A percentile compares a stretch with the other conserved stretches of the same genome.
These are phyloP conservation scores for Papiliotrema flavescens DNA, from an alignment of 1,284 basidiomycete genomes.

Conservation along the genomic window DNA sequence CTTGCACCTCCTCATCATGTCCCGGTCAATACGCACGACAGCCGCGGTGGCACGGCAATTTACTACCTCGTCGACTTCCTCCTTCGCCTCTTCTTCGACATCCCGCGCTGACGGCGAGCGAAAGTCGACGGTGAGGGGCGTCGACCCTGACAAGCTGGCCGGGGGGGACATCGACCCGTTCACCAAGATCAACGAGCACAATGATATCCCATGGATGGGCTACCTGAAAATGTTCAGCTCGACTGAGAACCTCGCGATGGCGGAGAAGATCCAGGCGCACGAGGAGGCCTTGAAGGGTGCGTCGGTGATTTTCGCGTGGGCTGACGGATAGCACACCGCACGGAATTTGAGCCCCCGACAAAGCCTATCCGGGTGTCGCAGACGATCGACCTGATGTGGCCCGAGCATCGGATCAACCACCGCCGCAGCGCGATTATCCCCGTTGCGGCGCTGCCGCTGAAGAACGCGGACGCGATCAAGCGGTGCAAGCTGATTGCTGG, in stretches of 20 bases:
- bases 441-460: slow-evolving; percentile 66
- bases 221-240: neutral
- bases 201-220: slow-evolving; percentile 4
- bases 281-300: neutral
- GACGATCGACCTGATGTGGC: slow-evolving; percentile 69
- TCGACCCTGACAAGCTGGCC: neutral
- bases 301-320: neutral
- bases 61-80: neutral
- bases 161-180: neutral
- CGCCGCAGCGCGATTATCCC: slow-evolving; percentile 71
- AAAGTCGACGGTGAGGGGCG: too few species aligned
- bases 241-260: neutral
- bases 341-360: slow-evolving; percentile 65
- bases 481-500: slow-evolving; percentile 79
- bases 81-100: neutral
- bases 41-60: neutral
- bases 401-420: slow-evolving; percentile 58
- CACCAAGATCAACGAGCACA: neutral
- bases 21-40: neutral
- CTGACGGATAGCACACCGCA: slow-evolving; percentile 61
- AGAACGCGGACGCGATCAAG: slow-evolving; percentile 61
- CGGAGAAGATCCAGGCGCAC: slow-evolving; percentile 1
- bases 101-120: neutral
- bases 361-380: slow-evolving; percentile 63
- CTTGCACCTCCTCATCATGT: neutral